Evolutionary conservation across 805 yeast genomes (phyloP), one percentile per base, ranked within the genome.

Genomic region (Saccharomycopsis olivae): DNA sequence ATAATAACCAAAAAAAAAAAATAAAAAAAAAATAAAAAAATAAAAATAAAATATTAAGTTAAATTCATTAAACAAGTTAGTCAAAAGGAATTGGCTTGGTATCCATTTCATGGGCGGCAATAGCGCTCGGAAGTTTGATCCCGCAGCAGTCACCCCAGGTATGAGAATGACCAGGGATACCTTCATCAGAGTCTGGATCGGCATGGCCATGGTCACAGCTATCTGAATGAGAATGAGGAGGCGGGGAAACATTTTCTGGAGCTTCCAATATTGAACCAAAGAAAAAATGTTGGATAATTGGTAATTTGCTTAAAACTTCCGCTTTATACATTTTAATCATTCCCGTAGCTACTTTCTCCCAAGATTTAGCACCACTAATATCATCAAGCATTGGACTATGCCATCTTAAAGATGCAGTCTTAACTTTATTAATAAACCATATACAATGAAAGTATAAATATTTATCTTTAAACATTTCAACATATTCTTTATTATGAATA

Each of bases 121-220:
- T 73, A 0, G 96, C 96, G 60, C 96, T 86, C 0, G 98, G 98
- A 2, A 92, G 72, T 54, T 85, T 84, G 37, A 92, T 92, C 5
- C 98, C 98, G 63, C 98, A 92, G 54, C 98, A 92, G 56, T 92
- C 97, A 6, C 95, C 97, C 95, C 95, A 92, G 2, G 84, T 76
- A 31, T 65, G 67, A 34, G 63, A 65, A 43, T 64, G 70, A 2
- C 53, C 47, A 2, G 55, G 58, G 5, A 51, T 25, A 6, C 55
- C 60, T 29, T 52, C 54, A 25, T 58, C 59, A 15, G 57, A 41
- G 29, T 55, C 58, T 37, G 58, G 58, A 29, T 51, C 59, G 14
- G 18, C 32, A 8, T 11, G 19, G 14, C 16, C 19, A 4, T 28
- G 6, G 9, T 19, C 4, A 9, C 9, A 16, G 20, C 18, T 19